These are phyloP conservation scores for Coemansia sp. DNA, from an alignment of 371 early-diverging fungal species.

Conservation along the genomic window DNA sequence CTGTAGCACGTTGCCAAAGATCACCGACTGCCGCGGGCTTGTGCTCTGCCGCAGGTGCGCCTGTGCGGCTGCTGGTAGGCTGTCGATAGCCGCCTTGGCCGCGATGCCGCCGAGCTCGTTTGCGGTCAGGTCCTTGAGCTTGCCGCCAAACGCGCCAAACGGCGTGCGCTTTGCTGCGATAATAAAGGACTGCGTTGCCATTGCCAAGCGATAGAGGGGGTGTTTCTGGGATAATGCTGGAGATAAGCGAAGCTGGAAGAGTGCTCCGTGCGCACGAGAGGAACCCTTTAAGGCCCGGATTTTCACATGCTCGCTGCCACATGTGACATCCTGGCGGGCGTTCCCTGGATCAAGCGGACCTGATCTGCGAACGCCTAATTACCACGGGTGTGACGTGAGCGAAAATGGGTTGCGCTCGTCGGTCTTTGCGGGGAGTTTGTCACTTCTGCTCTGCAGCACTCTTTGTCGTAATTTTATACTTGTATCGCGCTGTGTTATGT, in stretches of 20 bases:
- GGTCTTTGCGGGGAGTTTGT: neutral
- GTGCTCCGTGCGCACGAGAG: too few species aligned
- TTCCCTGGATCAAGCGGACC: too few species aligned
- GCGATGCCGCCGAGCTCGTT: conserved; percentile 91
- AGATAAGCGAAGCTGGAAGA: neutral
- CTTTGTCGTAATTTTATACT: neutral
- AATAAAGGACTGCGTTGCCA: conserved; percentile 57
- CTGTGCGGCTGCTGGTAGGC: conserved; percentile 64
- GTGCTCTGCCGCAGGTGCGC: conserved; percentile 23
- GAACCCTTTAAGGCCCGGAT: too few species aligned
- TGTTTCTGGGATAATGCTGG: neutral
- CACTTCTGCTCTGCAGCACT: neutral
- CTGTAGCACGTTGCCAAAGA: conserved; percentile 94
- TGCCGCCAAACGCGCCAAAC: conserved; percentile 86
- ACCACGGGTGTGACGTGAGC: too few species aligned
- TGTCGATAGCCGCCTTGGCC: conserved; percentile 80
- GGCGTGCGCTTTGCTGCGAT: conserved; percentile 70
- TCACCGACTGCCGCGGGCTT: conserved; percentile 78
- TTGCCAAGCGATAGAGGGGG: neutral
- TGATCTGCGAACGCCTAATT: too few species aligned
- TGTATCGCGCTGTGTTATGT: conserved; percentile 7
- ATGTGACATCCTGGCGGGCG: neutral
- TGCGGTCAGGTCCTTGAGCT: conserved; percentile 79
- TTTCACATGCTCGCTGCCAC: neutral
- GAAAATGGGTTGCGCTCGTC: neutral